Evolutionary conservation across 345 rosid genomes (phyloP).

Genomic region (Lepidium didymum): DNA sequence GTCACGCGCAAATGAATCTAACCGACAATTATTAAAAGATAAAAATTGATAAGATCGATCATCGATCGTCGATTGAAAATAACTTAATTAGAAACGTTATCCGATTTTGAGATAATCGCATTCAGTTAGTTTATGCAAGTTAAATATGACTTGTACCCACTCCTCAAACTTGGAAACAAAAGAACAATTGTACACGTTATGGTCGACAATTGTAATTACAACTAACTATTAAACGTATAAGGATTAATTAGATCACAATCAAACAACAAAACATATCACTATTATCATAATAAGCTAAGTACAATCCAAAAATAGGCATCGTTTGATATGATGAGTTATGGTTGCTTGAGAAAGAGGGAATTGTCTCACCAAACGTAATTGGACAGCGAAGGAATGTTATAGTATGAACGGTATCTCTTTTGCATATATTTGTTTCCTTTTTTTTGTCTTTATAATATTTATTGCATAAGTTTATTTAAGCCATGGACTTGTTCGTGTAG

Average conservation of each 20-base stretch:
- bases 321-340: conserved; percentile 3
- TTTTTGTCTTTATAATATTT: conserved; percentile 14
- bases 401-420: conserved; percentile 32
- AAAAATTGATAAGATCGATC: neutral
- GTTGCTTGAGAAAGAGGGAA: conserved; percentile 34
- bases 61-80: neutral
- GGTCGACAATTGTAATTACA: conserved; percentile 4
- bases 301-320: conserved; percentile 15
- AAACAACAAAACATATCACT: conserved; percentile 17
- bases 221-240: conserved; percentile 6
- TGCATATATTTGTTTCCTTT: neutral
- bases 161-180: neutral
- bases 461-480: neutral
- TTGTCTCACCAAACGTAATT: conserved; percentile 21
- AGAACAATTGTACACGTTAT: conserved; percentile 17
- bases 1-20: neutral
- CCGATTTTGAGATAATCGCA: neutral
- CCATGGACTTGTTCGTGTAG: conserved; percentile 16
- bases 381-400: conserved; percentile 28
- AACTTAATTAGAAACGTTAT: neutral
- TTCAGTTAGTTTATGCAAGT: neutral
- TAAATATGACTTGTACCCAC: conserved; percentile 3
- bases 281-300: conserved; percentile 6
- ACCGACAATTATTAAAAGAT: neutral
- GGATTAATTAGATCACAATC: conserved; percentile 16